These are phyloP conservation scores for Suhomyces vadensis DNA, from an alignment of 805 yeast species.

Conservation along the genomic window DNA sequence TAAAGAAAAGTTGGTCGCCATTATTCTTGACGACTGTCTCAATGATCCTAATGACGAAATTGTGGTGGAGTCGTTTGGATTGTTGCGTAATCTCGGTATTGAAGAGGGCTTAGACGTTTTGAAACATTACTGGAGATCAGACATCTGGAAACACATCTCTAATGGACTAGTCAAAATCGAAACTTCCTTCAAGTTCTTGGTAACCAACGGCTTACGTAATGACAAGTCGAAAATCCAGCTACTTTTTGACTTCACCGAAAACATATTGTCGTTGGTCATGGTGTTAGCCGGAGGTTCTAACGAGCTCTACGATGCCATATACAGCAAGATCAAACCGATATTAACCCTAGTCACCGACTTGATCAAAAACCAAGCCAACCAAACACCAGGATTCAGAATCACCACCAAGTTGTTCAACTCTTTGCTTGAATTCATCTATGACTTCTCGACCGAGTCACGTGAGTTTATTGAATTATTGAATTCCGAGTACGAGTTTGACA, in stretches of 20 bases:
- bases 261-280: conserved; percentile 65
- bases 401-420: conserved; percentile 51
- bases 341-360: conserved; percentile 39
- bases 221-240: conserved; percentile 48
- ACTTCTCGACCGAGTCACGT: conserved; percentile 57
- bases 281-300: conserved; percentile 67
- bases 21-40: conserved; percentile 61
- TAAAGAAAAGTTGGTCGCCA: conserved; percentile 69
- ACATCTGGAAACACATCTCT: conserved; percentile 67
- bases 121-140: conserved; percentile 71
- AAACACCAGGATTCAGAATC: conserved; percentile 25
- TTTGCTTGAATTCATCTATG: conserved; percentile 57
- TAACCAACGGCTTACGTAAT: conserved; percentile 19
- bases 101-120: conserved; percentile 89
- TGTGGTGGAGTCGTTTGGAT: conserved; percentile 77
- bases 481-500: conserved; percentile 16
- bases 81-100: conserved; percentile 73
- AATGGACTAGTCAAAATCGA: conserved; percentile 52
- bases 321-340: conserved; percentile 42
- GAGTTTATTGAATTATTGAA: conserved; percentile 47
- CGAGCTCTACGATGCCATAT: conserved; percentile 47
- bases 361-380: conserved; percentile 33
- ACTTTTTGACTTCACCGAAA: conserved; percentile 69
- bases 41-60: conserved; percentile 71
- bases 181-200: conserved; percentile 47